phyloP scores from a whole-genome alignment of 1,284 basidiomycete genomes.

The Trichosporon sp. region DNA sequence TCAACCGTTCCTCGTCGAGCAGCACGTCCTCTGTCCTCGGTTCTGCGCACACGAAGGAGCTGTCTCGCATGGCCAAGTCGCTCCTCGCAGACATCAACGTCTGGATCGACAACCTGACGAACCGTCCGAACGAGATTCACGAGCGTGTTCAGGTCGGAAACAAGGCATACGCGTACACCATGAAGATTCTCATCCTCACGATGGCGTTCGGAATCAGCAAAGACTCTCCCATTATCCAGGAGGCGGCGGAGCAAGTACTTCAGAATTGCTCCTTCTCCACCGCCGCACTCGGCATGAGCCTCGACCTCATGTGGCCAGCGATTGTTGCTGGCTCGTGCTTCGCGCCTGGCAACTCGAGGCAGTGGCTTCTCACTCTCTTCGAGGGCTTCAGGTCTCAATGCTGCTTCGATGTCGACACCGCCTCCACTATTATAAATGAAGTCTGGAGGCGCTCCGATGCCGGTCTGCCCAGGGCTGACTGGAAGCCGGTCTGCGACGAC shows the following conservation, averaged over 20 bases:
- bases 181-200: conserved; percentile 52
- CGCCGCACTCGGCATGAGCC: conserved; percentile 44
- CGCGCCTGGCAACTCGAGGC: conserved; percentile 43
- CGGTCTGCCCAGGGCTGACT: conserved; percentile 31
- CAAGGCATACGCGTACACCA: conserved; percentile 46
- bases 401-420: conserved; percentile 55
- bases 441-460: conserved; percentile 44
- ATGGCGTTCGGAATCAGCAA: conserved; percentile 50
- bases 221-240: conserved; percentile 48
- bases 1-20: background rate
- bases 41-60: background rate
- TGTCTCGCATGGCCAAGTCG: conserved; percentile 31
- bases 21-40: background rate
- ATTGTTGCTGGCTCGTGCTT: conserved; percentile 51
- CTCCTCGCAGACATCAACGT: conserved; percentile 44
- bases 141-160: conserved; percentile 49
- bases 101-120: conserved; percentile 42
- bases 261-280: conserved; percentile 42
- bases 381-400: conserved; percentile 52
- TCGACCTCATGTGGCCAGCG: conserved; percentile 51
- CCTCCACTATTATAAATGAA: conserved; percentile 51
- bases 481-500: conserved; percentile 45
- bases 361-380: conserved; percentile 50
- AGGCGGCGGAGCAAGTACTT: conserved; percentile 38
- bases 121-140: conserved; percentile 35